Evolutionary conservation across 345 rosid species (phyloP).

Genomic region (Lepidium sativum): DNA sequence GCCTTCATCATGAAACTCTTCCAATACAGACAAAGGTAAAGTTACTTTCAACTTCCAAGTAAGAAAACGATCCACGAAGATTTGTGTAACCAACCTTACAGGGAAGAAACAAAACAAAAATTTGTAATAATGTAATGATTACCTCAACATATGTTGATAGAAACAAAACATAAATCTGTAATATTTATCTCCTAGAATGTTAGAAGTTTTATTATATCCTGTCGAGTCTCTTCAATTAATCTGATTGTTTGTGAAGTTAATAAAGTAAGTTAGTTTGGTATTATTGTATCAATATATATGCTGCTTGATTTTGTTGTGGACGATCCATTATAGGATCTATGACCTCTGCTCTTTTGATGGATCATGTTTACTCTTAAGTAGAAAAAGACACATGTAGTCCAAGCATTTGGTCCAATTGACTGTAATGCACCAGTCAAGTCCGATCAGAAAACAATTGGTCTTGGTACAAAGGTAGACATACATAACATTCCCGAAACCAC

Average conservation of each 20-base stretch:
- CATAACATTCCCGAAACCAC: neutral
- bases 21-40: conserved; percentile 25
- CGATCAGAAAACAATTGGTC: conserved; percentile 62
- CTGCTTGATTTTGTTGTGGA: too few species aligned
- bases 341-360: conserved; percentile 18
- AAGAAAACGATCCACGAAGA: conserved; percentile 9
- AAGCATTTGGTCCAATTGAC: conserved; percentile 79
- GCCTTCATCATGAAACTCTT: conserved; percentile 48
- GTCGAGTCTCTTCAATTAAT: too few species aligned
- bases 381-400: conserved; percentile 46
- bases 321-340: too few species aligned
- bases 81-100: conserved; percentile 6
- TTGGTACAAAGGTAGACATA: conserved; percentile 62
- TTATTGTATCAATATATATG: too few species aligned
- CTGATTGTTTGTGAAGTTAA: too few species aligned
- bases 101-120: neutral
- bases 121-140: neutral
- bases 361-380: conserved; percentile 72
- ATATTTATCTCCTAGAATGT: too few species aligned
- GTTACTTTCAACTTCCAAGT: conserved; percentile 9
- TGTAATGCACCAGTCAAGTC: conserved; percentile 68
- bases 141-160: too few species aligned
- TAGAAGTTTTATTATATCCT: too few species aligned
- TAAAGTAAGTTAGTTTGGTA: too few species aligned
- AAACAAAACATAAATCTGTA: too few species aligned